Evolutionary conservation across 768 basidiomycete species (phyloP), one percentile per base, ranked within the genome.

Genomic region (Vararia minispora): DNA sequence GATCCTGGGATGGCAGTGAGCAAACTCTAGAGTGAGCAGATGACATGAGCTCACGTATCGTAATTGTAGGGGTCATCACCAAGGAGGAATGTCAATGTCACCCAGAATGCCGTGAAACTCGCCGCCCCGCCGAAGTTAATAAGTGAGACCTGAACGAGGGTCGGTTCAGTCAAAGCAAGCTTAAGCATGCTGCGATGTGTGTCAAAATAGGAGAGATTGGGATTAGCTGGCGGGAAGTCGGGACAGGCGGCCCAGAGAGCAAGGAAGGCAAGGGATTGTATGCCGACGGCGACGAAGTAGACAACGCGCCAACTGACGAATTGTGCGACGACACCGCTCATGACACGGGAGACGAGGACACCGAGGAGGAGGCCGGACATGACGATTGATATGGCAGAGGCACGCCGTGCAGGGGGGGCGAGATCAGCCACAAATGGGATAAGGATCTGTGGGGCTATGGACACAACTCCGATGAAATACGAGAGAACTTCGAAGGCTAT

Each of bases 381-480:
- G 3, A 84, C 78, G 39, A 89, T 76, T 0, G 82, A 75, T 28
- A 94, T 65, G 0, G 86, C 79, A 6, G 76, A 66, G 0, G 79
- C 87, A 21, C 86, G 72, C 14, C 71, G 69, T 34, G 77, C 66
- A 1, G 78, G 73, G 0, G 82, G 76, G 0, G 86, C 88, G 14
- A 91, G 71, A 57, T 92, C 89, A 2, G 75, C 88, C 0, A 84
- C 82, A 25, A 74, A 48, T 0, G 88, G 72, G 41, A 92, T 74
- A 43, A 76, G 59, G 41, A 91, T 74, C 55, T 83, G 80, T 0
- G 81, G 76, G 0, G 75, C 74, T 33, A 86, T 82, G 12, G 75
- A 76, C 18, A 69, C 59, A 10, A 73, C 59, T 3, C 87, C 85
- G 17, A 83, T 65, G 23, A 89, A 58, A 59, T 78, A 90, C 10